A percentile compares a stretch with the other conserved stretches of the same genome.
phyloP scores from a whole-genome alignment of 78 protist genomes.

The Speleostelium caveatum region DNA sequence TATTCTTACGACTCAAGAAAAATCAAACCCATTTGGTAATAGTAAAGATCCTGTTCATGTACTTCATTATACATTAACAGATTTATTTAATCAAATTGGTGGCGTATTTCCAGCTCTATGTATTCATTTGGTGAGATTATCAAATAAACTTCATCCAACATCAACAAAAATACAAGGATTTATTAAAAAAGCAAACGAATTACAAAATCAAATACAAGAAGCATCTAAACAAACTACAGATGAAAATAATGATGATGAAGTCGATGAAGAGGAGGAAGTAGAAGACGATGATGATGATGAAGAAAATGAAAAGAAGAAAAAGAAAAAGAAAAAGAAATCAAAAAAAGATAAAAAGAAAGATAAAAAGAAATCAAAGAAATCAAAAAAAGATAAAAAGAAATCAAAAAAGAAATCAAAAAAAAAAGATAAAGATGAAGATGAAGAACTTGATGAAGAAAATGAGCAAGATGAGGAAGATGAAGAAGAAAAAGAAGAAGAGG shows the following conservation, averaged over 20 bases:
- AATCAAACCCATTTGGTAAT: not conserved
- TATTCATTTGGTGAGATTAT: not conserved
- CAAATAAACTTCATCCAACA: not conserved
- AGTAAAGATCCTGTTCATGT: not conserved
- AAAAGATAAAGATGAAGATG: not conserved
- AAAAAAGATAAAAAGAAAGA: not conserved
- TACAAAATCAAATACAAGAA: not conserved
- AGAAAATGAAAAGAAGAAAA: too few relatives aligned
- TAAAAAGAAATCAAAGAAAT: not conserved
- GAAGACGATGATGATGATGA: not conserved
- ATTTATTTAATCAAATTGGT: slow-evolving; percentile 2
- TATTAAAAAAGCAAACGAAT: not conserved
- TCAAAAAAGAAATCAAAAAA: not conserved
- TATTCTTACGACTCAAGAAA: slow-evolving; percentile 25
- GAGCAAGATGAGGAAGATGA: too few relatives aligned
- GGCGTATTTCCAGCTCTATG: slow-evolving; percentile 16
- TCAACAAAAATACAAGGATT: not conserved
- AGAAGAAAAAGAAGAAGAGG: too few relatives aligned
- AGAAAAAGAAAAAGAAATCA: not conserved
- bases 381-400: too few relatives aligned
- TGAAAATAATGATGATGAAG: not conserved
- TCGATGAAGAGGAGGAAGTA: not conserved
- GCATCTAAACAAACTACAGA: not conserved
- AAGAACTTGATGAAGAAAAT: not conserved
- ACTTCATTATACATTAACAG: slow-evolving; percentile 10